Conservation (phyloP, 1,284 basidiomycete species). For the Phellopilus nigrolimitatus region DNA sequence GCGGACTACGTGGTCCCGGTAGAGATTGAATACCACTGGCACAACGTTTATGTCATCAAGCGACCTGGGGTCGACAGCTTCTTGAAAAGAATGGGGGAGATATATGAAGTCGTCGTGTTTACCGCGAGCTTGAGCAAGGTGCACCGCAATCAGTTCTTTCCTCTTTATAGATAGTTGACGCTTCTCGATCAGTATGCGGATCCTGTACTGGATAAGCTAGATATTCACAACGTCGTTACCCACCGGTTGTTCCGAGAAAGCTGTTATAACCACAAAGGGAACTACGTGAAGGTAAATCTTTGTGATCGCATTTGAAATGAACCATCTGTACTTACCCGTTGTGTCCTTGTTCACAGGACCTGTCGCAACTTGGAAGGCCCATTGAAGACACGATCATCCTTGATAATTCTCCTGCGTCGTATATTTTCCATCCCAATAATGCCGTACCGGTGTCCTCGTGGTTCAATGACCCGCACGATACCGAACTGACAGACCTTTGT, state of each 20-base stretch:
- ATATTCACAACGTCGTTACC: constrained; percentile 87
- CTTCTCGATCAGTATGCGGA: constrained; percentile 80
- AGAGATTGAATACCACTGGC: constrained; percentile 96
- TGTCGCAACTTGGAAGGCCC: constrained; percentile 92
- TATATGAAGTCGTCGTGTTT: constrained; percentile 98
- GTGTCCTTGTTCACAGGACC: constrained; percentile 55
- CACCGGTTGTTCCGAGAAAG: constrained; percentile 97
- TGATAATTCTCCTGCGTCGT: constrained; percentile 98
- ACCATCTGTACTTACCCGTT: constrained; percentile 19
- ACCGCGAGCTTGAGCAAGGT: constrained; percentile 97
- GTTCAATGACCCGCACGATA: constrained; percentile 99
- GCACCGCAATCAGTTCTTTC: constrained; percentile 24
- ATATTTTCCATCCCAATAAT: constrained; percentile 99
- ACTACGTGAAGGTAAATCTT: constrained; percentile 87
- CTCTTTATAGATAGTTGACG: constrained; percentile 12
- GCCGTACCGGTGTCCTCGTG: constrained; percentile 98
- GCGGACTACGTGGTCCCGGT: constrained; percentile 99
- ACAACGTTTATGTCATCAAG: constrained; percentile 99
- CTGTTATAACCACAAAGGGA: constrained; percentile 98
- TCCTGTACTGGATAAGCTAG: constrained; percentile 95
- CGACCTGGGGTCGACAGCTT: constrained; percentile 97
- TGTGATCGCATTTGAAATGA: constrained; percentile 4
- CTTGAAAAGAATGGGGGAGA: constrained; percentile 94
- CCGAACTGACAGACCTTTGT: constrained; percentile 91
- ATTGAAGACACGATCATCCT: constrained; percentile 95